Conservation (phyloP, 2,329 filamentous ascomycete genomes). For the Blumeria hordei region DNA sequence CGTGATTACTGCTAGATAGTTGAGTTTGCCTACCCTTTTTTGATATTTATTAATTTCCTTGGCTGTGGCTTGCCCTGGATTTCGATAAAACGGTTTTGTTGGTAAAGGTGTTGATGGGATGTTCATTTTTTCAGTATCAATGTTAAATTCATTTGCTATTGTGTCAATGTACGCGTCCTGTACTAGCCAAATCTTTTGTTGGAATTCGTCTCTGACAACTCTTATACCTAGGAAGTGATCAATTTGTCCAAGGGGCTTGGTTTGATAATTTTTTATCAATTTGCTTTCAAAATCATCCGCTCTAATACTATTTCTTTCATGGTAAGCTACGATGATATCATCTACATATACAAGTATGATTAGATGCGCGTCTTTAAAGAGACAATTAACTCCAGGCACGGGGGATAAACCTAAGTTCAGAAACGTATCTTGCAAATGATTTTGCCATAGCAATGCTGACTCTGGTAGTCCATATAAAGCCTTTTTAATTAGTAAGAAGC, state of each 20-base stretch:
- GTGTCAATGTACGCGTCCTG: background rate
- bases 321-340: background rate
- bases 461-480: background rate
- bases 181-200: background rate
- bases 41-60: background rate
- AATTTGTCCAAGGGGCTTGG: background rate
- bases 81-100: background rate
- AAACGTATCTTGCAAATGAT: background rate
- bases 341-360: conserved; percentile 1
- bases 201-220: background rate
- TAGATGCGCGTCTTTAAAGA: background rate
- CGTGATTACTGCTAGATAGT: background rate
- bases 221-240: background rate
- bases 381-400: background rate
- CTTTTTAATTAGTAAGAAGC: background rate
- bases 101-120: background rate
- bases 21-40: background rate
- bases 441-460: background rate
- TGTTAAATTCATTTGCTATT: background rate
- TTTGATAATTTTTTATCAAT: background rate
- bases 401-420: background rate
- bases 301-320: background rate
- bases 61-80: background rate
- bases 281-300: background rate
- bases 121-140: background rate